These are phyloP conservation scores for Groenewaldozyma sp. DNA, from an alignment of 1,139 yeast genomes.

Conservation along the genomic window DNA sequence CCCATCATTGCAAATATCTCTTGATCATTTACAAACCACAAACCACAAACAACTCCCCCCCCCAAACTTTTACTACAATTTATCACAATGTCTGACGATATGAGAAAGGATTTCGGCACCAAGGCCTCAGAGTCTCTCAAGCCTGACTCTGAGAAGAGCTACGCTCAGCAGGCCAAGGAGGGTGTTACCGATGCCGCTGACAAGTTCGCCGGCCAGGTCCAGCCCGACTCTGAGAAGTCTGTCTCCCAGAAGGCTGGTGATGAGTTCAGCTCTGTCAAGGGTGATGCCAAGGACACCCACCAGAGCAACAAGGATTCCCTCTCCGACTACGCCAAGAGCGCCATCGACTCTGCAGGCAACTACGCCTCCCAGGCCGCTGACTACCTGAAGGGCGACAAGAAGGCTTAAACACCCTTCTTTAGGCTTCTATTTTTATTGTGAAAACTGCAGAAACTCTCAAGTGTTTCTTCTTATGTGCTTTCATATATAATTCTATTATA, in stretches of 20 bases:
- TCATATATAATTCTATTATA: too few species aligned
- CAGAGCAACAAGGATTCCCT: slow-evolving; percentile 4
- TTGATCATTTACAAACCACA: too few species aligned
- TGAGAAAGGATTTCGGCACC: slow-evolving; percentile 67
- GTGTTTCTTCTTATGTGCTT: too few species aligned
- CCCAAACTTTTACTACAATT: too few species aligned
- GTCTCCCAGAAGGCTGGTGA: slow-evolving; percentile 60
- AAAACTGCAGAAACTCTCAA: too few species aligned
- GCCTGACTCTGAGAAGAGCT: slow-evolving; percentile 50
- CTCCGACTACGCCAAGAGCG: slow-evolving; percentile 13
- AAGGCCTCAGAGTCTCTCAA: slow-evolving; percentile 57
- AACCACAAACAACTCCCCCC: too few species aligned
- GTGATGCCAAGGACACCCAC: slow-evolving; percentile 26
- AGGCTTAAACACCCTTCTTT: too few species aligned
- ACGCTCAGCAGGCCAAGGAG: slow-evolving; percentile 63
- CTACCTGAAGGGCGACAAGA: slow-evolving; percentile 14
- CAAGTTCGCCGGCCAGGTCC: slow-evolving; percentile 46
- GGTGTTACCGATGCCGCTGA: slow-evolving; percentile 56
- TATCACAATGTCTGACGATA: slow-evolving; percentile 32
- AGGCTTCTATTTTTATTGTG: too few species aligned
- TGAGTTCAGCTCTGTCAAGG: slow-evolving; percentile 37
- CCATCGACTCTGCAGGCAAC: slow-evolving; percentile 12
- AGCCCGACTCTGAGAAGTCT: slow-evolving; percentile 62
- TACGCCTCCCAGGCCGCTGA: slow-evolving; percentile 13
- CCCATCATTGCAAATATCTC: too few species aligned